Evolutionary conservation across 805 yeast species (phyloP), one percentile per base, ranked within the genome.

Genomic region (Cyberlindnera amylophila): DNA sequence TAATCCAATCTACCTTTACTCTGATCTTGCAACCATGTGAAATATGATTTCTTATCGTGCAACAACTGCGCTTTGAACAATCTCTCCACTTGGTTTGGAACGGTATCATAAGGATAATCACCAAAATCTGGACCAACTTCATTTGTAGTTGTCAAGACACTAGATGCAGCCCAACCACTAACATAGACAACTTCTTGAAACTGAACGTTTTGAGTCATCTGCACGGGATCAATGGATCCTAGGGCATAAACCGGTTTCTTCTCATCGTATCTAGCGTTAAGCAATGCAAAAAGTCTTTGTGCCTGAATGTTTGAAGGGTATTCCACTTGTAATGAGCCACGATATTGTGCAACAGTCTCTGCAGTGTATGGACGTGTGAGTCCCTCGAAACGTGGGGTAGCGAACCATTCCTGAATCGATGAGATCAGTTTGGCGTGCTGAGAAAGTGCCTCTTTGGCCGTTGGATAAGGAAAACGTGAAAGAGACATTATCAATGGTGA

Each of bases 121-220:
- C 84, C 86, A 57, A 77, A 76, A 54, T 80, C 86, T 1, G 84
- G 82, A 2, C 79, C 71, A 3, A 77, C 81, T 50, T 80, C 85
- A 53, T 78, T 74, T 3, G 83, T 79, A 4, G 81, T 70, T 8
- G 81, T 78, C 46, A 79, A 54, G 1, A 75, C 70, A 17, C 77
- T 67, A 2, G 80, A 75, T 36, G 75, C 75, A 2, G 80, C 86
- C 79, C 81, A 80, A 1, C 85, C 85, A 24, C 80, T 74, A 27
- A 75, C 72, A 55, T 74, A 81, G 7, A 71, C 67, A 16, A 68
- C 75, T 53, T 74, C 77, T 52, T 77, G 77, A 46, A 74, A 71
- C 17, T 59, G 57, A 2, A 78, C 74, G 46, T 72, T 64, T 53
- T 80, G 84, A 5, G 82, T 58, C 71, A 79, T 73, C 46, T 79